Evolutionary conservation across 352 stramenopile genomes (phyloP).

Genomic region (Phytopythium delawarense): DNA sequence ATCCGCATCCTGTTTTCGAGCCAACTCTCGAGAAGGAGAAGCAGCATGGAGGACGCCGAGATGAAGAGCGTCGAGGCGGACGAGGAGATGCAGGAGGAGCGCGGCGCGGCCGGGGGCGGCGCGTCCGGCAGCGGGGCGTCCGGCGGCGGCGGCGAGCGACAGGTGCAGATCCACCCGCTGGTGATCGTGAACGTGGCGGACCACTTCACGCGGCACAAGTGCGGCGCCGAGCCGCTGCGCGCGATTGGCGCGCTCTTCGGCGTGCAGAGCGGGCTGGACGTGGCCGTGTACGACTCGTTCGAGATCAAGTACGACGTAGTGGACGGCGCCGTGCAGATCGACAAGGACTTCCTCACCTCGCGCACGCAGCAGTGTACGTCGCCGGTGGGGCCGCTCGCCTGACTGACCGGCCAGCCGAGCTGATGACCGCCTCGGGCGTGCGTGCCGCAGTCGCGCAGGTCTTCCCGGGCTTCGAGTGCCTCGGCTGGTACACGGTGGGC

Average conservation of each 20-base stretch:
- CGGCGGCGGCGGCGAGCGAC: conserved; percentile 51
- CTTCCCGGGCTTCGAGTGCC: conserved; percentile 82
- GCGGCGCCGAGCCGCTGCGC: conserved; percentile 46
- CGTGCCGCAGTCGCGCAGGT: conserved; percentile 64
- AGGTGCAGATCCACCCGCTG: conserved; percentile 82
- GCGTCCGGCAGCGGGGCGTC: conserved; percentile 23
- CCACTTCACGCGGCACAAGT: conserved; percentile 90
- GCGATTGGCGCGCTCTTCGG: conserved; percentile 92
- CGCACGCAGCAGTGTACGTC: conserved; percentile 79
- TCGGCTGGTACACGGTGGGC: conserved; percentile 88
- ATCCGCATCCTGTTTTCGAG: no score
- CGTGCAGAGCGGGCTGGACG: conserved; percentile 77
- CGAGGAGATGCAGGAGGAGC: conserved; percentile 40
- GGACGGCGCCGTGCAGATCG: conserved; percentile 57
- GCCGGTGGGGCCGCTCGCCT: no score
- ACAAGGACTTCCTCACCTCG: conserved; percentile 78
- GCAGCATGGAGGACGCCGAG: conserved; percentile 39
- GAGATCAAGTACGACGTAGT: conserved; percentile 78
- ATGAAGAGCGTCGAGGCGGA: conserved; percentile 48
- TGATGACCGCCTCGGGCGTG: not conserved
- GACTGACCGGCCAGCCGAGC: no score
- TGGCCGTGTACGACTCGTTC: conserved; percentile 86
- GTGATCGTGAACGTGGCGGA: conserved; percentile 94
- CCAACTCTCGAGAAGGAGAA: no score
- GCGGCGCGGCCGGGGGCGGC: conserved; percentile 29